Evolutionary conservation across 805 yeast genomes (phyloP), one percentile per base, ranked within the genome.

Genomic region (Wickerhamiella allomyrinae): DNA sequence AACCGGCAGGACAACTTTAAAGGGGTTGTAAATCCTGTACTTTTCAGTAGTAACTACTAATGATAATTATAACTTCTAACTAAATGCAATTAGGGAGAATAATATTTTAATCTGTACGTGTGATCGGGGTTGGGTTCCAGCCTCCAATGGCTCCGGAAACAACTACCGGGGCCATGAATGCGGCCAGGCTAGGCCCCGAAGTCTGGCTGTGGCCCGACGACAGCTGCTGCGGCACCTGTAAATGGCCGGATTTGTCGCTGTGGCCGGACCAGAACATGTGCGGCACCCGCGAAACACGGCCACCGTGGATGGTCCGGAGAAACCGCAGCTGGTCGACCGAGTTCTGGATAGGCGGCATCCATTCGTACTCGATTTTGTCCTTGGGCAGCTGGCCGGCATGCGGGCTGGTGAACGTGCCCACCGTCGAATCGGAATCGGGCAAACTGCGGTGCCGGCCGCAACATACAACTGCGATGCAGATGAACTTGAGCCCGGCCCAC

Each of bases 131-230:
- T 3, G 51, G 55, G 19, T 43, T 38, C 55, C 55, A 52, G 10
- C 77, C 77, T 13, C 74, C 76, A 35, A 72, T 67, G 4, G 77
- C 76, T 29, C 77, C 77, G 22, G 75, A 74, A 9, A 72, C 74
- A 41, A 70, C 62, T 14, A 73, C 66, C 1, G 77, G 77, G 5
- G 72, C 73, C 70, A 72, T 67, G 46, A 51, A 51, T 2, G 51
- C 55, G 9, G 48, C 55, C 20, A 44, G 29, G 2, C 51, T 47
- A 41, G 46, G 39, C 7, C 42, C 41, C 14, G 47, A 41, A 20
- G 45, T 45, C 15, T 35, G 35, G 20, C 37, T 17, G 25, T 55
- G 29, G n/a, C 46, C 36, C 21, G 45, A 34, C 10, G 54, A 38
- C 10, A 49, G 25, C 5, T 53, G 47, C 5, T 53, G 47, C 17